Evolutionary conservation across 192 early-diverging fungal genomes (phyloP).

Genomic region (Chytriomyces sp.): DNA sequence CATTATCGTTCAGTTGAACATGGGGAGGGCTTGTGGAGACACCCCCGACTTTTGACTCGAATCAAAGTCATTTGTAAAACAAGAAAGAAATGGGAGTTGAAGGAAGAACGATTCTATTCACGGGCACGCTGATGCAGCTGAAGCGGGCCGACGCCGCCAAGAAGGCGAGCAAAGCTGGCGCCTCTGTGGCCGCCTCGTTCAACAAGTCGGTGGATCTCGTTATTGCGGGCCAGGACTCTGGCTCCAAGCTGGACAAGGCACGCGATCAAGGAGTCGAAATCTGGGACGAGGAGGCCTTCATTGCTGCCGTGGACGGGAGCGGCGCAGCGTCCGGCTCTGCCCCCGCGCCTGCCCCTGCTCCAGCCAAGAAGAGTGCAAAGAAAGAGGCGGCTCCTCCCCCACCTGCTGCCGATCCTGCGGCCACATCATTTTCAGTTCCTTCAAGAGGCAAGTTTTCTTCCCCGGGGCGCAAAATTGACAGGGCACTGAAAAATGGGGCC

Average conservation of each 20-base stretch:
- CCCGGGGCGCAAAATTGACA: background rate
- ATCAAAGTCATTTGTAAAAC: too few relatives aligned
- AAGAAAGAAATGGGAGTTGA: background rate
- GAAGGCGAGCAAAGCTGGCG: background rate
- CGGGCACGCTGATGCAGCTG: background rate
- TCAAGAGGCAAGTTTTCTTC: background rate
- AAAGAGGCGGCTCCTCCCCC: background rate
- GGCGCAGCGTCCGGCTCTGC: background rate
- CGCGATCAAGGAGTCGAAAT: conserved; percentile 5
- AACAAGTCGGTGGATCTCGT: conserved; percentile 5
- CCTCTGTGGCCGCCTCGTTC: background rate
- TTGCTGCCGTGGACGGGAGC: background rate
- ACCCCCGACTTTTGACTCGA: too few relatives aligned
- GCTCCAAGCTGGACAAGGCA: conserved; percentile 15
- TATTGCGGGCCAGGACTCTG: background rate
- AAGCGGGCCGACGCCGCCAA: conserved; percentile 15
- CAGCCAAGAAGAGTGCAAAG: background rate
- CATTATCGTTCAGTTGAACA: too few relatives aligned
- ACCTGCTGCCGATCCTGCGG: background rate
- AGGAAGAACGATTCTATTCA: background rate
- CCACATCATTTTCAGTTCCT: background rate
- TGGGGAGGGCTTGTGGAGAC: too few relatives aligned
- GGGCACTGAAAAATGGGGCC: background rate
- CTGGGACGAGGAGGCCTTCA: conserved; percentile 5
- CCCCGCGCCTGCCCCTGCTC: background rate